Base-by-base conservation (phyloP, 306 rosid species). In the Mucuna pruriens region DNA sequence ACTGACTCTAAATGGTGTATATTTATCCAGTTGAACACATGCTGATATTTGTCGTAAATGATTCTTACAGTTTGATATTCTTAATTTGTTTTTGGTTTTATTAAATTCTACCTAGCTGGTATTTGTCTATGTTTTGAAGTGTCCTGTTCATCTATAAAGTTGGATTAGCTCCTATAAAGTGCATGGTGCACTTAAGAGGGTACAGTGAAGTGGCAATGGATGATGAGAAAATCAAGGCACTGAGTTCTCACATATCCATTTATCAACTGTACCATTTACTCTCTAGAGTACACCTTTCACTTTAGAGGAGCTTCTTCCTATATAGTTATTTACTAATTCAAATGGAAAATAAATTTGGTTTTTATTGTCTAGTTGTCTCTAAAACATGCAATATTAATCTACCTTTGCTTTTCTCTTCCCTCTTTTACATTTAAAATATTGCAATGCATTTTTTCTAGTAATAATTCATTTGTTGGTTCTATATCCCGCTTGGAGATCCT, bases 401-500 rank as follows among this genome's bases (percentile, higher is more conserved):
- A 54, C 64, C 51, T 65, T 63, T 63, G 22, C 65, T n/a, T 11
- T 48, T 60, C 45, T 76, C 51, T 71, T 64, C 55, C 46, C 39
- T 74, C 31, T 64, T 60, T 36, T 63, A 40, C 58, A 45, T n/a
- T n/a, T n/a, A n/a, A 33, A 39, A 75, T 44, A 68, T 65, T 46
- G 46, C 64, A 49, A 16, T 25, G 65, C 16, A 16, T 58, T 75
- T 75, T 75, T 62, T 46, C 52, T 57, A 20, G 29, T 51, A 39
- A 52, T 69, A 36, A 39, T 61, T 75, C 6, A 29, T 31, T 44
- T 38, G 36, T 22, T 84, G 75, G 26, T 45, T 75, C 65, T 71
- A 38, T 20, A 34, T 79, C 48, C 5, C 64, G 16, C 62, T 38
- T 82, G 25, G 55, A 57, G 64, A 67, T 86, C 17, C 77, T 79